These are phyloP conservation scores for Ophiosphaerella korrae DNA, from an alignment of 2,329 filamentous ascomycete genomes.

Conservation along the genomic window DNA sequence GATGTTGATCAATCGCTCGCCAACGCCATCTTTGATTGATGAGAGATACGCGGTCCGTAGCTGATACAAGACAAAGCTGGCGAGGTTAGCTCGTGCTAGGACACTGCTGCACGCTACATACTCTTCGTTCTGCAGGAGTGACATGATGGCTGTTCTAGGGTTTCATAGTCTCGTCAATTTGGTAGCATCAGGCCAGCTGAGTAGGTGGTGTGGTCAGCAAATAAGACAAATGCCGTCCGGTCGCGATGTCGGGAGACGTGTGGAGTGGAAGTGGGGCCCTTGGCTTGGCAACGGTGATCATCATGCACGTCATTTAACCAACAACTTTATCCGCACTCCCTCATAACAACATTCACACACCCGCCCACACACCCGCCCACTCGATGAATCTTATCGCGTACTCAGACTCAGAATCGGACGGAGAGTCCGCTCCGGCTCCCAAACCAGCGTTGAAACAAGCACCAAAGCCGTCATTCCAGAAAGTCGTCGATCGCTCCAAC, in stretches of 20 bases:
- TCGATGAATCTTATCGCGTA: slow-evolving; percentile 81
- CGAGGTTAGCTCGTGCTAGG: slow-evolving; percentile 23
- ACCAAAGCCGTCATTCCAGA: slow-evolving; percentile 70
- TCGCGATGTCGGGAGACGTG: slow-evolving; percentile 6
- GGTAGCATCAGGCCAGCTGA: slow-evolving; percentile 42
- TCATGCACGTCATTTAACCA: slow-evolving; percentile 20
- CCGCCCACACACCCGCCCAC: slow-evolving; percentile 13
- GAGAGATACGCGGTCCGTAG: slow-evolving; percentile 80
- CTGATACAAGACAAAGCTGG: slow-evolving; percentile 80
- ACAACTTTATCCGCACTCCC: slow-evolving; percentile 10
- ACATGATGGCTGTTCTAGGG: slow-evolving; percentile 39
- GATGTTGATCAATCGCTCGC: slow-evolving; percentile 80
- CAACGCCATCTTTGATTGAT: slow-evolving; percentile 81
- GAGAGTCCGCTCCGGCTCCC: slow-evolving; percentile 53
- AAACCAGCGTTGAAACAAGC: slow-evolving; percentile 49
- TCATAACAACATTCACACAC: background rate
- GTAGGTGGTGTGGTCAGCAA: slow-evolving; percentile 14
- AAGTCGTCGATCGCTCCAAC: slow-evolving; percentile 80
- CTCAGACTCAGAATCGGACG: slow-evolving; percentile 76
- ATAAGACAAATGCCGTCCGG: slow-evolving; percentile 1
- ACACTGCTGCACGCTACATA: slow-evolving; percentile 25
- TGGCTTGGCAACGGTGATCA: slow-evolving; percentile 25
- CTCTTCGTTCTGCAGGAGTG: slow-evolving; percentile 54
- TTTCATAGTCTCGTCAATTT: slow-evolving; percentile 22
- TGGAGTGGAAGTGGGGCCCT: slow-evolving; percentile 19